Base-by-base conservation (phyloP, 108 stramenopile genomes). In the Skeletonema menzelii region DNA sequence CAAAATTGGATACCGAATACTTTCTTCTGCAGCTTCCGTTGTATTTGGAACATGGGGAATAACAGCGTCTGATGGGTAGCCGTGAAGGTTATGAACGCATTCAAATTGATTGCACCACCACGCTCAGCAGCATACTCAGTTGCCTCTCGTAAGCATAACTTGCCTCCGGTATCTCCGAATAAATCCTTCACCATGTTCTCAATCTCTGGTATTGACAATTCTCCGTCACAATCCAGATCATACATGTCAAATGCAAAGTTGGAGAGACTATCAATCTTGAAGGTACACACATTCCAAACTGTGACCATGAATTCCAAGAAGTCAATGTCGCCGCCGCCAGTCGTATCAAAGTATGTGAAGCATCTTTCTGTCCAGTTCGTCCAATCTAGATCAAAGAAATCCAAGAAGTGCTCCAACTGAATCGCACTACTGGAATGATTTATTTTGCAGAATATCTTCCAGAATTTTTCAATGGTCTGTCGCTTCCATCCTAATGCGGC, bases 201-300 rank as follows among this genome's bases (percentile, higher is more conserved):
- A n/a, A 83, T 76, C 56, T 85, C 85, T 0, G 77, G 82, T 17
- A 80, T 30, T 26, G 82, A 75, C 8, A 85, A 61, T 31, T 85
- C 82, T 4, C 85, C 85, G 47, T 76, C 67, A 3, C 30, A 56
- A 62, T 82, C 81, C 28, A 76, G 42, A 56, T 85, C 74, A 64
- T 82, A 82, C 59, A 85, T 67, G 42, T 85, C 85, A 37, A 85
- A 85, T n/a, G 78, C 30, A 75, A 83, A 86, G 57, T 86, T 83
- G 19, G 75, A 63, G 15, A 83, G 67, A 28, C 75, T 62, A 59
- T 79, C 66, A 22, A 79, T 61, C 64, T 76, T 67, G 62, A 83
- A 64, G 7, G 82, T 75, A 67, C 82, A 83, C 2, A 83, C 64
- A 63, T 80, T 86, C 78, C 78, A 83, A 13, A 83, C 74, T 17